Percentiles rank a stretch among this genome's conserved stretches.
Evolutionary conservation across 306 rosid species (phyloP).

Genomic region (Vigna unguiculata): DNA sequence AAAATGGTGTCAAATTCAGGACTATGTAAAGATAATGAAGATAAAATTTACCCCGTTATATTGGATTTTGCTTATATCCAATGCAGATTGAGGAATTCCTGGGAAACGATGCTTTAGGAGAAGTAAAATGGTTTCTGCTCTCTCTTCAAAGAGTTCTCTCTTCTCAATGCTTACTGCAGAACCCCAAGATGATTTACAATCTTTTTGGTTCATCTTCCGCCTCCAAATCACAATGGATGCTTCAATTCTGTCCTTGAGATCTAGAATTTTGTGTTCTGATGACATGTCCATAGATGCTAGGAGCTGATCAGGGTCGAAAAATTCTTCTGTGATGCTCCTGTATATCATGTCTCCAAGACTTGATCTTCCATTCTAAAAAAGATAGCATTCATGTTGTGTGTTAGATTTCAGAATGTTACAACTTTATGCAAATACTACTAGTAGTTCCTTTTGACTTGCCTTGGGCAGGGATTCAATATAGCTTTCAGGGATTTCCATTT

Average conservation of each 20-base stretch:
- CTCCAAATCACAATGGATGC: slow-evolving; percentile 97
- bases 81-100: slow-evolving; percentile 86
- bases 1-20: no score
- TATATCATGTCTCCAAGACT: slow-evolving; percentile 91
- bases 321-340: slow-evolving; percentile 80
- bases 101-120: slow-evolving; percentile 92
- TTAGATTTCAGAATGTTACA: not conserved
- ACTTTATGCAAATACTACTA: not conserved
- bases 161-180: slow-evolving; percentile 94
- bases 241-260: slow-evolving; percentile 91
- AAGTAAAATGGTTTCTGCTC: slow-evolving; percentile 93
- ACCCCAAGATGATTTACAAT: slow-evolving; percentile 91
- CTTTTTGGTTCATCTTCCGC: slow-evolving; percentile 97
- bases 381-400: not conserved
- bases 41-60: slow-evolving; percentile 61
- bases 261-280: slow-evolving; percentile 90
- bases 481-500: slow-evolving; percentile 95
- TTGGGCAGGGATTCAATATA: slow-evolving; percentile 92
- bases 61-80: slow-evolving; percentile 98
- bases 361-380: slow-evolving; percentile 86
- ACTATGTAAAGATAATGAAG: not conserved
- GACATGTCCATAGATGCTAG: slow-evolving; percentile 81
- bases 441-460: slow-evolving; percentile 54
- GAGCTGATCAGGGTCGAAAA: slow-evolving; percentile 90
- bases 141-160: slow-evolving; percentile 94